These are phyloP conservation scores for Hypoxylon intermedium DNA, from an alignment of 495 filamentous ascomycete genomes.

Conservation along the genomic window DNA sequence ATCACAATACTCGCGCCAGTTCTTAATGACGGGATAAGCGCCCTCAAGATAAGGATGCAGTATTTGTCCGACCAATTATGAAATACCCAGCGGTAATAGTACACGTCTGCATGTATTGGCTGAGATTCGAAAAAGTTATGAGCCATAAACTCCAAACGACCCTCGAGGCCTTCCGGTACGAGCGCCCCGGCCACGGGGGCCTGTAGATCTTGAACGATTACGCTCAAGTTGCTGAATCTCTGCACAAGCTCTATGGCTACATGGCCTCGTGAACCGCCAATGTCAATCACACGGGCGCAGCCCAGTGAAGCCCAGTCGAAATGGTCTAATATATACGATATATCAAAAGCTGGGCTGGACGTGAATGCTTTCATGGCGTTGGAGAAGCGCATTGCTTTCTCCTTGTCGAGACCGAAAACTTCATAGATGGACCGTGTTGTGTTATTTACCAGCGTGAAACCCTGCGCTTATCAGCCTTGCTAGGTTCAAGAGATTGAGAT, in stretches of 20 bases:
- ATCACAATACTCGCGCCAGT: neutral
- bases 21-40: slow-evolving; percentile 38
- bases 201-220: slow-evolving; percentile 32
- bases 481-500: neutral
- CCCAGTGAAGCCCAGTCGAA: slow-evolving; percentile 27
- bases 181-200: slow-evolving; percentile 34
- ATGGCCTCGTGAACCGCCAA: slow-evolving; percentile 19
- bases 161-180: slow-evolving; percentile 17
- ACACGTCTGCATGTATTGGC: slow-evolving; percentile 55
- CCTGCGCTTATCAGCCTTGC: neutral
- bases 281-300: slow-evolving; percentile 39
- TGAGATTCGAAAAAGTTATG: slow-evolving; percentile 57
- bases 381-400: slow-evolving; percentile 9
- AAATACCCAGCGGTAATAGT: slow-evolving; percentile 57
- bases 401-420: neutral
- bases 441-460: slow-evolving; percentile 39
- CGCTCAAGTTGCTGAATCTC: neutral
- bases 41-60: slow-evolving; percentile 46
- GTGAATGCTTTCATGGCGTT: slow-evolving; percentile 15
- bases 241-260: slow-evolving; percentile 9
- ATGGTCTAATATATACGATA: slow-evolving; percentile 2
- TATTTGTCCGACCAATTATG: slow-evolving; percentile 56
- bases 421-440: slow-evolving; percentile 20
- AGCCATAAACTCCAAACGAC: slow-evolving; percentile 37
- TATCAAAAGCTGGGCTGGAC: neutral